Base-by-base conservation (phyloP, 2,329 filamentous ascomycete genomes). In the Fusarium hostae region DNA sequence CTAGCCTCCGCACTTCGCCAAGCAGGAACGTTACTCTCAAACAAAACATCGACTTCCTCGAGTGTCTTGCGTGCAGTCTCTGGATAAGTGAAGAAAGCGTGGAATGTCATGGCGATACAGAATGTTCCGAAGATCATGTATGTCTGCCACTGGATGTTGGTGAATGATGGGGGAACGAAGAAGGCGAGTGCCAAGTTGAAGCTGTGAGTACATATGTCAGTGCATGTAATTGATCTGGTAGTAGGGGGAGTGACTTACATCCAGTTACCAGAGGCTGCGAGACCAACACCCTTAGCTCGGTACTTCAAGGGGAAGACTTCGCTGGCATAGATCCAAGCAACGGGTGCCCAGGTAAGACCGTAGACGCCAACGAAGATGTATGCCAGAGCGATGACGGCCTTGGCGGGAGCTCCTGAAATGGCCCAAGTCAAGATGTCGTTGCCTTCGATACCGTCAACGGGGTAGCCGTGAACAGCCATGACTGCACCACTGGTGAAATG, bases 281-380 rank as follows among this genome's bases (percentile, higher is more conserved):
- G 79, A 22, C 86, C 84, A 10, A 88, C 86, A 52, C 85, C 86
- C 76, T 88, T 88, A 60, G 85, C 85, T 64, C 86, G 83, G 32
- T 85, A 81, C 50, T 80, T 82, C 24, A 86, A 77, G 34, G 85
- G 85, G 74, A 82, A 84, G 28, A 85, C 78, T 78, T 92, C 90
- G 20, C 88, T 87, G 0, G 88, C 87, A 72, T 92, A 92, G 51
- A 84, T 85, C 82, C 83, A 86, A 55, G 82, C 84, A 6, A 84
- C 82, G 2, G 85, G 86, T n/a, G 84, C 85, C 83, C 83, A 85
- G 18, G 84, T 85, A 15, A 78, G 63, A 13, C 76, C 76, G 35
- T 78, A 80, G 13, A 83, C 70, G 9, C 78, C 82, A 9, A 83
- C 81, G 55, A 84, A 82, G 74, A 82, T 85, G 69, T 87, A 88